Evolutionary conservation across 148 eudicot species (phyloP).

Genomic region (Drosera capensis): DNA sequence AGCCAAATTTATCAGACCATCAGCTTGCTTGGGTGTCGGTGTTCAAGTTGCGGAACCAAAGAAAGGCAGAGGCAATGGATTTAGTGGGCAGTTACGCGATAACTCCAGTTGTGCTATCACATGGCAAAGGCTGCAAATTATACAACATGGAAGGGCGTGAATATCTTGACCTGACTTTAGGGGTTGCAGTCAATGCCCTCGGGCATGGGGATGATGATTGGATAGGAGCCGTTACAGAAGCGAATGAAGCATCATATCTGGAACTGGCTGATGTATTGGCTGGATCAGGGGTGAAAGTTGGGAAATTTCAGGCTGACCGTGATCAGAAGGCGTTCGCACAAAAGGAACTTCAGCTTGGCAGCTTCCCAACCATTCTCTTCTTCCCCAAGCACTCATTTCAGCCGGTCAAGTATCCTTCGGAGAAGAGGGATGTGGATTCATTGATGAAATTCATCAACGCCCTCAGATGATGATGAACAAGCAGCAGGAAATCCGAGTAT

Average conservation of each 20-base stretch:
- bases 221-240: conserved; percentile 7
- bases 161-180: conserved; percentile 74
- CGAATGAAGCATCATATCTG: conserved; percentile 63
- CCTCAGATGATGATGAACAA: conserved; percentile 60
- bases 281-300: conserved; percentile 66
- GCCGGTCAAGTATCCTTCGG: conserved; percentile 84
- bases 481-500: too few species aligned
- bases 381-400: conserved; percentile 64
- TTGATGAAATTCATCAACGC: conserved; percentile 62
- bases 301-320: conserved; percentile 73
- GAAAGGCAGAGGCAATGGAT: conserved; percentile 37
- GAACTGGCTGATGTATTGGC: conserved; percentile 61
- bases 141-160: conserved; percentile 66
- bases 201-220: conserved; percentile 60
- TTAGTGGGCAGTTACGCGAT: conserved; percentile 68
- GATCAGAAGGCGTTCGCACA: conserved; percentile 74
- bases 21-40: too few species aligned
- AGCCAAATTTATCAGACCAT: too few species aligned
- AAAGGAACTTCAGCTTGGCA: conserved; percentile 54
- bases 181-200: conserved; percentile 85
- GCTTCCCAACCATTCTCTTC: conserved; percentile 79
- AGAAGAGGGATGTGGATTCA: conserved; percentile 74
- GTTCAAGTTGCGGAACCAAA: too few species aligned
- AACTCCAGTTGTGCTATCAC: conserved; percentile 44
- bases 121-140: conserved; percentile 77